Base-by-base conservation (phyloP, 2,329 filamentous ascomycete species). In the Paraconiothyrium brasiliense region DNA sequence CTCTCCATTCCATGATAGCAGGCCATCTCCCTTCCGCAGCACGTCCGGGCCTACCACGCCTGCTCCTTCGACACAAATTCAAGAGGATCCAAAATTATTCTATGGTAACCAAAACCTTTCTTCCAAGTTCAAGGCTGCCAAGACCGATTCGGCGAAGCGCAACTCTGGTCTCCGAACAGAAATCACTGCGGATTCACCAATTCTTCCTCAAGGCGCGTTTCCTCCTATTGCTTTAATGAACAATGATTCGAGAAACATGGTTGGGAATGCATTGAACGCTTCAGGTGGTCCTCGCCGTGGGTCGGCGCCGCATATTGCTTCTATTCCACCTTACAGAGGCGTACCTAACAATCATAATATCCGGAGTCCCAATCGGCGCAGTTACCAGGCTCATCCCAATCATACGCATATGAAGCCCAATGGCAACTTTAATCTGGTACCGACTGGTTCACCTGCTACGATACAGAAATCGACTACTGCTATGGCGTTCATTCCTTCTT, bases 51-150 rank as follows among this genome's bases (percentile, higher is more conserved):
- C 77, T 24, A 68, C 71, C 7, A 78, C 76, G 16, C 77, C 76
- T 16, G 70, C 65, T 20, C 71, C 71, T 47, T 48, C 64, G n/a
- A 58, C 43, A 10, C 59, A 47, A 27, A 5, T 64, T 49, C 70
- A 73, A 32, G 71, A 76, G 11, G 46, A 64, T 11, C 59, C 71
- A 14, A 71, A 76, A 54, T 72, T 77, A 46, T 73, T 77, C 49
- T 77, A 76, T 49, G 83, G 82, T 63, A 82, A 83, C 49, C 78
- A 78, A 44, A 84, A 84, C 62, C 80, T 84, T 37, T 83, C 82
- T 3, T 81, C 81, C 4, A 64, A 84, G 27, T 84, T 84, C 76
- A 80, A 83, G 65, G 81, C 81, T 35, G 80, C 80, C 14, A 79
- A 81, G 58, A 68, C 71, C n/a, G 80, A 83, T 44, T 76, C 79